phyloP scores from a whole-genome alignment of 352 stramenopile genomes.

The Globisporangium iwayamae region DNA sequence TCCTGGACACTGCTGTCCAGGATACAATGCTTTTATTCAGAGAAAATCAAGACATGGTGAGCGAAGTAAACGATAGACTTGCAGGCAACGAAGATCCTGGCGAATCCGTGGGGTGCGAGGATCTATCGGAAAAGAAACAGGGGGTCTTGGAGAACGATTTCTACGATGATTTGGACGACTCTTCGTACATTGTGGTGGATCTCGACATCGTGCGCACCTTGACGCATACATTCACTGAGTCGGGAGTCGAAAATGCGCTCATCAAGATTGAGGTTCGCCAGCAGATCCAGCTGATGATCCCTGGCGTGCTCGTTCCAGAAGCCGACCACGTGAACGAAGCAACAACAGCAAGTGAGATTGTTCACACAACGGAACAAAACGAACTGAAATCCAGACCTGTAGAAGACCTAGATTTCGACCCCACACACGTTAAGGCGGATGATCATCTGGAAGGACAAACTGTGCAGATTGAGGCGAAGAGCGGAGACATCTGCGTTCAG shows the following conservation, averaged over 20 bases:
- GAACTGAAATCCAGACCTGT: background rate
- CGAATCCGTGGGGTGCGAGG: too few species aligned
- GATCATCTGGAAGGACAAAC: background rate
- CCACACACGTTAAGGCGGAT: background rate
- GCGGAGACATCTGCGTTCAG: conserved; percentile 9
- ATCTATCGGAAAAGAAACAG: background rate
- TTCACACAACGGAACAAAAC: background rate
- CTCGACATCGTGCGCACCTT: conserved; percentile 9
- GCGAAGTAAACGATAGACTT: too few species aligned
- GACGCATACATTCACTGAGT: background rate
- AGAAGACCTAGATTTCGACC: background rate
- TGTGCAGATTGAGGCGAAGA: background rate
- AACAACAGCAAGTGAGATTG: background rate
- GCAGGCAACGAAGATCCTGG: too few species aligned
- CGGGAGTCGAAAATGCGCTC: conserved; percentile 12
- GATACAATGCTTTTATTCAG: background rate
- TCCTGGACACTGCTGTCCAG: background rate
- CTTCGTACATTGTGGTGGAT: conserved; percentile 4
- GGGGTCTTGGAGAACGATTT: background rate
- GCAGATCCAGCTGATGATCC: conserved; percentile 14
- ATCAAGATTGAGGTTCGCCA: conserved; percentile 16
- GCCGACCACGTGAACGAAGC: background rate
- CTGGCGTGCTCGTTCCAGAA: conserved; percentile 1
- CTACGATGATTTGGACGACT: background rate
- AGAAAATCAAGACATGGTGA: background rate